Conservation (phyloP, 768 basidiomycete genomes). For the Lactarius vividus region DNA sequence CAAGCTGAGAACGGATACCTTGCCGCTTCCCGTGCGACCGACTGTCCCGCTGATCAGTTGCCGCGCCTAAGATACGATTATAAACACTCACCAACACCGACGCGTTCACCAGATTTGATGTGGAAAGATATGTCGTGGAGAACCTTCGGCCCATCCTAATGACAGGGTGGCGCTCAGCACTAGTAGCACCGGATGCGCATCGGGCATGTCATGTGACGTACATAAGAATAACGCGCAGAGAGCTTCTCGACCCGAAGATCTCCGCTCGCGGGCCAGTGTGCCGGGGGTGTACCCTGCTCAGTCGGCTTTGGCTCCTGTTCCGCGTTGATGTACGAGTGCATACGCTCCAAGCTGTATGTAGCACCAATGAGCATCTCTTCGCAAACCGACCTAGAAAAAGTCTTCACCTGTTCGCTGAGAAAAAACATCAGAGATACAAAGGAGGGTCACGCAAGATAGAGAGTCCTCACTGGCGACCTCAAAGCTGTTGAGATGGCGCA, state of each 20-base stretch:
- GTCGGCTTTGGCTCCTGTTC: conserved; percentile 40
- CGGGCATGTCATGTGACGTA: conserved; percentile 19
- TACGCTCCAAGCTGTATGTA: conserved; percentile 43
- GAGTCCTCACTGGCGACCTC: conserved; percentile 41
- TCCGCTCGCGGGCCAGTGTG: too few species aligned
- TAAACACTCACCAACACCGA: conserved; percentile 48
- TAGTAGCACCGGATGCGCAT: too few species aligned
- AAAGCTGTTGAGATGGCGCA: conserved; percentile 43
- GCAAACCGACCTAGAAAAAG: neutral
- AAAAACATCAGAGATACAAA: neutral
- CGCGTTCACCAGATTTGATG: conserved; percentile 54
- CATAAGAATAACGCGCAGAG: conserved; percentile 46
- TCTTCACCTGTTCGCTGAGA: conserved; percentile 33
- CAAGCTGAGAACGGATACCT: conserved; percentile 31
- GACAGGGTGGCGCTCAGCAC: neutral
- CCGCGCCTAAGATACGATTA: neutral
- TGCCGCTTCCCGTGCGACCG: conserved; percentile 59
- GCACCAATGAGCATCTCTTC: conserved; percentile 1
- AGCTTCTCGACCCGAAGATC: conserved; percentile 44
- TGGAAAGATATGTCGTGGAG: conserved; percentile 50
- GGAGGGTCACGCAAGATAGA: neutral
- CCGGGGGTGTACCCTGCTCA: too few species aligned
- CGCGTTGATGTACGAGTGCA: conserved; percentile 52
- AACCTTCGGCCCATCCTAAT: conserved; percentile 52
- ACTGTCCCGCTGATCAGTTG: conserved; percentile 36